phyloP scores from a whole-genome alignment of 371 early-diverging fungal species.

The Fennellomyces sp. region DNA sequence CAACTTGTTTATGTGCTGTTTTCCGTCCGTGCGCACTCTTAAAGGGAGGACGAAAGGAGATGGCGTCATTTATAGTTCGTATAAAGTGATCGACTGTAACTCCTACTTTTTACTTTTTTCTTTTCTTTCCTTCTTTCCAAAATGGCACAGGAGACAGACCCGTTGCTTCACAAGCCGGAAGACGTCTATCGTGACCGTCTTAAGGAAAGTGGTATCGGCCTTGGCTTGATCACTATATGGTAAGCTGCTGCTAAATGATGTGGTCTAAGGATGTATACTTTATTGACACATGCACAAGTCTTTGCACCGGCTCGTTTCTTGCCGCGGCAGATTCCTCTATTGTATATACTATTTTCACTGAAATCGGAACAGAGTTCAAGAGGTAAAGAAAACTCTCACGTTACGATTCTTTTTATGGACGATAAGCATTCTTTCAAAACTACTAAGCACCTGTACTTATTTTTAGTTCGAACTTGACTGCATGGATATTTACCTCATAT shows the following conservation, averaged over 20 bases:
- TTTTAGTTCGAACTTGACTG: conserved; percentile 41
- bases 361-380: conserved; percentile 75
- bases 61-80: neutral
- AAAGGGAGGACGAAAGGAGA: too few relatives aligned
- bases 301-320: conserved; percentile 60
- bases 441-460: neutral
- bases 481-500: conserved; percentile 79
- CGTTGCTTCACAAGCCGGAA: neutral
- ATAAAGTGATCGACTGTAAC: neutral
- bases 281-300: too few relatives aligned
- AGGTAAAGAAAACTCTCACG: conserved; percentile 16
- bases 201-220: neutral
- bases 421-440: conserved; percentile 9
- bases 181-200: neutral
- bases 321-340: conserved; percentile 79
- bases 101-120: neutral
- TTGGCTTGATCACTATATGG: neutral
- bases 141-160: neutral
- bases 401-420: neutral
- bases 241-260: too few relatives aligned
- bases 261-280: too few relatives aligned
- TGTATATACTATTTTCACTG: conserved; percentile 76
- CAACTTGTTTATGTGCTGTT: too few relatives aligned
- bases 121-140: neutral
- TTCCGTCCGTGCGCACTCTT: too few relatives aligned